Conservation (phyloP, 805 yeast species). For the Wickerhamia fluorescens region DNA sequence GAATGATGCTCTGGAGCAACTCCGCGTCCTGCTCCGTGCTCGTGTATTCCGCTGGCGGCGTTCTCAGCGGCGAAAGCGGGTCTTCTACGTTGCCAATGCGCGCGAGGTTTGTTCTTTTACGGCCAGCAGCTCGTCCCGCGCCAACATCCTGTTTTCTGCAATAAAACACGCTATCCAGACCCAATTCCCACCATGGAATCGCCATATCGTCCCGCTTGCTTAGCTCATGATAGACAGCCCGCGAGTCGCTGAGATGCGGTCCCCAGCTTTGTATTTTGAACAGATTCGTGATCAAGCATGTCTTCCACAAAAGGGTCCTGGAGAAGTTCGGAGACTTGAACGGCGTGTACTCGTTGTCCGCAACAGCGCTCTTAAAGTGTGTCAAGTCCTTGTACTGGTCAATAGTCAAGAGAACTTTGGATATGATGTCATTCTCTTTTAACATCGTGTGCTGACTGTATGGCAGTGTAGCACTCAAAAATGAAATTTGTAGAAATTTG, state of each 20-base stretch:
- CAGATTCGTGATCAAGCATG: conserved; percentile 28
- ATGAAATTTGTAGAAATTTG: conserved; percentile 1
- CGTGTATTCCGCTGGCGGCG: conserved; percentile 1
- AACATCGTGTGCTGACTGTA: conserved; percentile 1
- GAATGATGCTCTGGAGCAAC: conserved; percentile 35
- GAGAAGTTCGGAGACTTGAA: conserved; percentile 14
- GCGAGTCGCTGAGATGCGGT: conserved; percentile 17
- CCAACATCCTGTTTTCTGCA: neutral
- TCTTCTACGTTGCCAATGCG: conserved; percentile 1
- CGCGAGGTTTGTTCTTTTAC: conserved; percentile 1
- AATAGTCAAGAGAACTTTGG: conserved; percentile 29
- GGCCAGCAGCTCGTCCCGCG: neutral
- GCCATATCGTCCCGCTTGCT: conserved; percentile 20
- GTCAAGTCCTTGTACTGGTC: conserved; percentile 25
- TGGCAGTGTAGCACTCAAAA: neutral
- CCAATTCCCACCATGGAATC: conserved; percentile 33
- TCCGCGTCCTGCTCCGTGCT: conserved; percentile 27
- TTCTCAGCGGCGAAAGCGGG: neutral
- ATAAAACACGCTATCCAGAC: conserved; percentile 22
- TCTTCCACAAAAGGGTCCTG: conserved; percentile 33
- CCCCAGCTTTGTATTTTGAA: conserved; percentile 30
- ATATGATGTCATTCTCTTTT: conserved; percentile 28
- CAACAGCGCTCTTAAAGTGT: conserved; percentile 19
- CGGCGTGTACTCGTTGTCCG: conserved; percentile 23
- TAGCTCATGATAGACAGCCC: conserved; percentile 31